Percentiles rank a stretch among this genome's conserved stretches.
Conservation (phyloP, 768 basidiomycete species). For the Obba rivulosa region DNA sequence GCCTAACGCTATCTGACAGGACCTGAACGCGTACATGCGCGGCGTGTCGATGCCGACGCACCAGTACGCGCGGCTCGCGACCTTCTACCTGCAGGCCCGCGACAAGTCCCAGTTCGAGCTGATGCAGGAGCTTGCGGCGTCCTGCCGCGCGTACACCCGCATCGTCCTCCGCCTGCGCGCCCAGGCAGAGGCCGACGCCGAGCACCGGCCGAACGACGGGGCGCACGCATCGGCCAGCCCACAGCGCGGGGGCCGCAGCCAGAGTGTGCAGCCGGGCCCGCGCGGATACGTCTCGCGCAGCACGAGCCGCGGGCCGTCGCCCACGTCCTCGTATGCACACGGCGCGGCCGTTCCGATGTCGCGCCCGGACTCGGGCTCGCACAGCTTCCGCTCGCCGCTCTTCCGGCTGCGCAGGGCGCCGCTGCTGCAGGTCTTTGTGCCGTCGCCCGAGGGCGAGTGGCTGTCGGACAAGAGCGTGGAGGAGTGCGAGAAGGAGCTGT, state of each 20-base stretch:
- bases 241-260: conserved; percentile 7
- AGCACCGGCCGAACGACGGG: neutral
- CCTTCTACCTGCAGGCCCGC: conserved; percentile 51
- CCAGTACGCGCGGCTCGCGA: conserved; percentile 60
- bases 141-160: conserved; percentile 74
- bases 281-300: conserved; percentile 28
- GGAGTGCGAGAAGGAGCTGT: conserved; percentile 78
- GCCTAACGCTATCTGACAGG: conserved; percentile 37
- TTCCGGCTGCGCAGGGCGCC: conserved; percentile 70
- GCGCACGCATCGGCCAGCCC: conserved; percentile 3
- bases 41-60: conserved; percentile 74
- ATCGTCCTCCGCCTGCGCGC: conserved; percentile 72
- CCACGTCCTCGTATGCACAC: conserved; percentile 44
- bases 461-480: conserved; percentile 75
- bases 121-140: conserved; percentile 49
- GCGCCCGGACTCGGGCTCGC: conserved; percentile 1
- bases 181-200: conserved; percentile 63
- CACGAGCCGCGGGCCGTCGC: conserved; percentile 67
- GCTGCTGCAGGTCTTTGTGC: conserved; percentile 75
- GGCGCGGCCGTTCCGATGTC: conserved; percentile 11
- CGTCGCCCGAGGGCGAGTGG: conserved; percentile 84
- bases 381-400: conserved; percentile 63
- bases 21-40: conserved; percentile 74
- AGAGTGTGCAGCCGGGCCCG: neutral
- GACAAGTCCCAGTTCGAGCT: conserved; percentile 33